Conservation (phyloP, 129 eudicot genomes). For the Chrysanthemum makinoi region DNA sequence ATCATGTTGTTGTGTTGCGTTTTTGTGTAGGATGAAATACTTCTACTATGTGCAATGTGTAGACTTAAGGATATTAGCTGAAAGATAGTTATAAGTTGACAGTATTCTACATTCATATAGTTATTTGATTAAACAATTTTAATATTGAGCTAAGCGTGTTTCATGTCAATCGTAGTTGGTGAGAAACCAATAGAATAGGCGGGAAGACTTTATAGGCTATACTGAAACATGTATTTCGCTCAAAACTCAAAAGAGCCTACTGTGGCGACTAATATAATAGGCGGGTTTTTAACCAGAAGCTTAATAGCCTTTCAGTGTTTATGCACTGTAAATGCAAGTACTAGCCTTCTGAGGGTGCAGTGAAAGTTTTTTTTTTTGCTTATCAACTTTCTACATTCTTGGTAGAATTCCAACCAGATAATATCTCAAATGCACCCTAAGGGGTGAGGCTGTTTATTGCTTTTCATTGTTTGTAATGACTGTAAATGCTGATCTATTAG, state of each 20-base stretch:
- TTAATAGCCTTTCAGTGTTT: not conserved
- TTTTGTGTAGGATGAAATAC: conserved; percentile 4
- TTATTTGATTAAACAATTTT: not conserved
- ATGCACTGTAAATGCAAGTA: not conserved
- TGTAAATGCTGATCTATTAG: not conserved
- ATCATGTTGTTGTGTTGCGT: conserved; percentile 2
- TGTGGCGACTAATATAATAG: not conserved
- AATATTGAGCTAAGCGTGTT: not conserved
- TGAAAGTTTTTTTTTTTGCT: not conserved
- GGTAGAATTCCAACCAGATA: not conserved
- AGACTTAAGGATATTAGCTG: not conserved
- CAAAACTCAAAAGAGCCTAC: not conserved
- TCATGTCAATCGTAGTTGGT: not conserved
- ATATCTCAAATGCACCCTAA: not conserved
- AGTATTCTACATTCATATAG: not conserved
- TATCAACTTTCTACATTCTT: not conserved
- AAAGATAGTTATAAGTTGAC: not conserved
- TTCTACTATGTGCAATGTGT: not conserved
- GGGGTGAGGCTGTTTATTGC: not conserved
- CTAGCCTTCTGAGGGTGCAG: not conserved
- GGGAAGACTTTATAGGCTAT: not conserved
- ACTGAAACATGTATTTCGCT: not conserved
- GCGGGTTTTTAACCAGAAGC: not conserved
- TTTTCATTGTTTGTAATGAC: not conserved
- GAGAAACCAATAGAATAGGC: not conserved